A percentile compares a stretch with the other conserved stretches of the same genome.
Conservation (phyloP, 305 asterid species). For the Plantago rigida region DNA sequence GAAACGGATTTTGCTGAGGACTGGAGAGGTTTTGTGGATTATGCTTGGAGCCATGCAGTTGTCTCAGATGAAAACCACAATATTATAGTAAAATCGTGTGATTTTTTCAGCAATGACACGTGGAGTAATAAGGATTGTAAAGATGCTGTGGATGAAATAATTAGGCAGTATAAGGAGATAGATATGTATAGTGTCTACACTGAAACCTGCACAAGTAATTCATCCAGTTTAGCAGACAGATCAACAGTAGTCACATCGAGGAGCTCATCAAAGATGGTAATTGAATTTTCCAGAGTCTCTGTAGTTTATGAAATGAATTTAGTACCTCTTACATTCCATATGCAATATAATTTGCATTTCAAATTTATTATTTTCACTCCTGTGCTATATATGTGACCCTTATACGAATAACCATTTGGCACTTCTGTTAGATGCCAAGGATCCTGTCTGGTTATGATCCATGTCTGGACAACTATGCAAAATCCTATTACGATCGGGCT, state of each 20-base stretch:
- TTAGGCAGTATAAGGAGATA: constrained; percentile 61
- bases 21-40: constrained; percentile 83
- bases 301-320: not conserved
- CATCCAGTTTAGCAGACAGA: constrained; percentile 27
- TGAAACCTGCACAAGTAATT: constrained; percentile 44
- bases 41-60: constrained; percentile 97
- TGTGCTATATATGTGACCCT: not conserved
- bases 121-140: constrained; percentile 52
- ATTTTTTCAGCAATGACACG: constrained; percentile 52
- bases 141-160: constrained; percentile 48
- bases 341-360: not conserved
- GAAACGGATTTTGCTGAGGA: constrained; percentile 81
- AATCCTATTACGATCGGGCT: constrained; percentile 48
- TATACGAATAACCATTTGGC: not conserved
- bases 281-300: not conserved
- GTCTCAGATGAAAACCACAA: constrained; percentile 83
- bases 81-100: constrained; percentile 46
- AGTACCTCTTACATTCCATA: not conserved
- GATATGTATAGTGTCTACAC: constrained; percentile 89
- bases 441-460: constrained; percentile 81
- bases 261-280: constrained; percentile 54
- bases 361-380: not conserved
- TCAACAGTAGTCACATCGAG: constrained; percentile 31
- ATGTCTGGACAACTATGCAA: constrained; percentile 73
- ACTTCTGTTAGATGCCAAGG: constrained; percentile 52